phyloP scores from a whole-genome alignment of 2,329 filamentous ascomycete genomes.

The Apiospora marii region DNA sequence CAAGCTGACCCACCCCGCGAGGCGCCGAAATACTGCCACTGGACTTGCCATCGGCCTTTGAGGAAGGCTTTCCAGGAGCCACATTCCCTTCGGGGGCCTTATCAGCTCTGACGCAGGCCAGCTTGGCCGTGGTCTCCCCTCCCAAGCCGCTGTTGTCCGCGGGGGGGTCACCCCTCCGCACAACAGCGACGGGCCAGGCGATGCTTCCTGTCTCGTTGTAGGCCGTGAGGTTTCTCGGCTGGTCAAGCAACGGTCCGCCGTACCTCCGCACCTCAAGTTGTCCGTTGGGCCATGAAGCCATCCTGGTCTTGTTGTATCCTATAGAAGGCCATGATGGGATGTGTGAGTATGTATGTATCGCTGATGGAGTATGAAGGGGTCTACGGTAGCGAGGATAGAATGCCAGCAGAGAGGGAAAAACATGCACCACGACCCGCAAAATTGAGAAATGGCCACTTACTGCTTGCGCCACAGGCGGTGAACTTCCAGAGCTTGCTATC shows the following conservation, averaged over 20 bases:
- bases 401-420: no score
- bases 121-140: neutral
- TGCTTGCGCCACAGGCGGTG: no score
- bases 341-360: no score
- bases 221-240: neutral
- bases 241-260: neutral
- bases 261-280: neutral
- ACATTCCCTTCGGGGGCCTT: neutral
- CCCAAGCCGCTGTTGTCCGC: neutral
- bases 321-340: no score
- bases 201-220: neutral
- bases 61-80: neutral
- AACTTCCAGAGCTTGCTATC: no score
- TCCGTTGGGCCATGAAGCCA: neutral
- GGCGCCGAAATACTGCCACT: neutral
- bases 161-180: neutral
- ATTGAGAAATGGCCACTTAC: no score
- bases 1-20: neutral
- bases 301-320: neutral
- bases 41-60: neutral
- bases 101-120: neutral
- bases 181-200: neutral
- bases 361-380: no score
- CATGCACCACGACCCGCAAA: no score
- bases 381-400: no score